Evolutionary conservation across 2,329 filamentous ascomycete genomes (phyloP), one percentile per base, ranked within the genome.

Genomic region (Leptoxyphium fumago): DNA sequence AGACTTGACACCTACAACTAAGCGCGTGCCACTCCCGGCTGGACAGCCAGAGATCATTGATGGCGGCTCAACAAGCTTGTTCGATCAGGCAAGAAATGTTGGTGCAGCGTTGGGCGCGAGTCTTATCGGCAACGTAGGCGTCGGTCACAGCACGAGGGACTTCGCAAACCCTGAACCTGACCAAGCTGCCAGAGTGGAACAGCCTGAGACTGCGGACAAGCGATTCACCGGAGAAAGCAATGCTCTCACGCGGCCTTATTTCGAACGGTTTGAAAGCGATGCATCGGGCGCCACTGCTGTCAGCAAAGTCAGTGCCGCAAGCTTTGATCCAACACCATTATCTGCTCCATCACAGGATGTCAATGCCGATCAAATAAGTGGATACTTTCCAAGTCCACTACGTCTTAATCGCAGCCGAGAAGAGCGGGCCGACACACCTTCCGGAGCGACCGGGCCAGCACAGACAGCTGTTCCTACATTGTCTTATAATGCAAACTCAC

Each of bases 91-190:
- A 15, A 68, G 64, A 47, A 63, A 63, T 40, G 67, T 69, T 32
- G 71, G 70, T 28, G 64, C 59, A 46, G 68, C 71, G 15, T 63
- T 73, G 40, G 70, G 64, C 32, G 65, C 69, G 15, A 63, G 69
- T 2, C 55, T 74, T 36, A 59, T 64, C 46, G 57, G 59, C 26
- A 63, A 59, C 10, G 50, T 62, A 13, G 67, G 64, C 4, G 49
- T 62, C 7, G 48, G 53, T 6, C 51, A 59, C 44, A 50, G 56
- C 17, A 55, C 59, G 11, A 54, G 54, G 9, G 60, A 63, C 44
- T 63, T 63, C 48, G 57, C 53, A 2, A 36, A 36, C 15, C 32
- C 32, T 5, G 32, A 36, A 36, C 52, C 50, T 13, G 42, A 50
- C 15, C 51, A 48, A 21, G 45, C 53, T 15, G 46, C 52, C 15